Conservation (phyloP, 2,329 filamentous ascomycete species). For the Penicillium sp. region DNA sequence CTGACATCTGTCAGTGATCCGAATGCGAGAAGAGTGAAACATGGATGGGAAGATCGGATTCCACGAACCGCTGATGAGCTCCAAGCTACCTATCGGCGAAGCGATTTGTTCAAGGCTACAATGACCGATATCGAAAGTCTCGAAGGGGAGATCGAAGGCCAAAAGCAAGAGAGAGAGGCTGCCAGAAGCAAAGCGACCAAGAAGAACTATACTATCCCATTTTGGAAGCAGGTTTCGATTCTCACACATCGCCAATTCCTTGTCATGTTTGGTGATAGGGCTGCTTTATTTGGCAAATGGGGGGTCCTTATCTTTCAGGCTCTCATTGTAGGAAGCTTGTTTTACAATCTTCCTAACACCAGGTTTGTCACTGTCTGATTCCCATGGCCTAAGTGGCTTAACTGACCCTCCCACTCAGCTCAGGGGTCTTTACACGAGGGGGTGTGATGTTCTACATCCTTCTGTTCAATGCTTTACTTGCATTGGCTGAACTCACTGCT, state of each 20-base stretch:
- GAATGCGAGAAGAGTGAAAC: conserved; percentile 59
- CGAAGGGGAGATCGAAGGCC: conserved; percentile 52
- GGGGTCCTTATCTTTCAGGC: conserved; percentile 51
- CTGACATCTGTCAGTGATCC: conserved; percentile 72
- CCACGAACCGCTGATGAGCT: conserved; percentile 61
- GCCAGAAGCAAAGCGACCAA: conserved; percentile 46
- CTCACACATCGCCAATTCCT: conserved; percentile 60
- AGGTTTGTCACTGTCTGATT: conserved; percentile 29
- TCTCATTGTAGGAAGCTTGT: conserved; percentile 54
- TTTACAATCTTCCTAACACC: conserved; percentile 59
- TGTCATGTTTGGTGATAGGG: conserved; percentile 59
- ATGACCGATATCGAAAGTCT: conserved; percentile 58
- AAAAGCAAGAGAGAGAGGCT: conserved; percentile 47
- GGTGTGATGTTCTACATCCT: conserved; percentile 66
- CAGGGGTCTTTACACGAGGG: conserved; percentile 62
- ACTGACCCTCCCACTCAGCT: conserved; percentile 34
- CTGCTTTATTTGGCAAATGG: conserved; percentile 57
- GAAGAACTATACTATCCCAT: conserved; percentile 58
- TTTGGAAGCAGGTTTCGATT: conserved; percentile 55
- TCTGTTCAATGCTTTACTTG: conserved; percentile 65
- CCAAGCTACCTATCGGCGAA: conserved; percentile 55
- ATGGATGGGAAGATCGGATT: conserved; percentile 61
- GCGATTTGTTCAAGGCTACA: conserved; percentile 49
- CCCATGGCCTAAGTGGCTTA: neutral
- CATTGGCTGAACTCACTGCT: conserved; percentile 63